Conservation (phyloP, 805 yeast species). For the Millerozyma miso region DNA sequence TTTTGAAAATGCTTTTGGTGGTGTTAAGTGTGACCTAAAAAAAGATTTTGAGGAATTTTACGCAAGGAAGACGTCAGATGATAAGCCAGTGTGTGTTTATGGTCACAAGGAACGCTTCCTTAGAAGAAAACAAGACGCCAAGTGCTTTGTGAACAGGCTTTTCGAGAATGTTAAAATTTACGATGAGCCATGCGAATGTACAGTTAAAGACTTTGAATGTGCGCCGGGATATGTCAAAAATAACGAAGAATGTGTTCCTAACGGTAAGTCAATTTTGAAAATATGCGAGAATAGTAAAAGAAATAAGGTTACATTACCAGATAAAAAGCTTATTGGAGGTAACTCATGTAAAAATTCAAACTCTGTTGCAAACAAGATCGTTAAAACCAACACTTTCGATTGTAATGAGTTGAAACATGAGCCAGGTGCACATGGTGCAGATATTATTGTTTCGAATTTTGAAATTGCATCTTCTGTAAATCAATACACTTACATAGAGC, state of each 20-base stretch:
- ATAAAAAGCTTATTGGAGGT: conserved; percentile 42
- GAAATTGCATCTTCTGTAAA: conserved; percentile 50
- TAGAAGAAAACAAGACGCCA: conserved; percentile 61
- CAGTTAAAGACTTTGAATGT: conserved; percentile 69
- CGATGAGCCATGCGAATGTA: conserved; percentile 62
- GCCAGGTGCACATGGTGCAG: conserved; percentile 9
- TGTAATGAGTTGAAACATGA: conserved; percentile 27
- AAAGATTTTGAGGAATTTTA: conserved; percentile 65
- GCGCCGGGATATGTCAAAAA: conserved; percentile 40
- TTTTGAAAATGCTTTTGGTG: conserved; percentile 53
- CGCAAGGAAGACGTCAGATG: conserved; percentile 40
- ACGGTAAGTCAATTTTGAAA: conserved; percentile 17
- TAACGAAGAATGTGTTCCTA: conserved; percentile 46
- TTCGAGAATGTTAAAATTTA: conserved; percentile 43
- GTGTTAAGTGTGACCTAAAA: conserved; percentile 33
- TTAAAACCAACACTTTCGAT: conserved; percentile 23
- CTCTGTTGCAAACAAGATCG: conserved; percentile 19
- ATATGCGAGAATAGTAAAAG: conserved; percentile 19
- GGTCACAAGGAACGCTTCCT: conserved; percentile 63
- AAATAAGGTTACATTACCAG: conserved; percentile 25
- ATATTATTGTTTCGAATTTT: conserved; percentile 35
- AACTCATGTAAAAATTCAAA: conserved; percentile 37
- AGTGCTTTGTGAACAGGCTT: conserved; percentile 54
- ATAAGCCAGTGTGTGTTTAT: conserved; percentile 50
- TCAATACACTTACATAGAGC: conserved; percentile 60